Evolutionary conservation across 2,329 filamentous ascomycete species (phyloP), one percentile per base, ranked within the genome.

Genomic region (Alternaria sp.): DNA sequence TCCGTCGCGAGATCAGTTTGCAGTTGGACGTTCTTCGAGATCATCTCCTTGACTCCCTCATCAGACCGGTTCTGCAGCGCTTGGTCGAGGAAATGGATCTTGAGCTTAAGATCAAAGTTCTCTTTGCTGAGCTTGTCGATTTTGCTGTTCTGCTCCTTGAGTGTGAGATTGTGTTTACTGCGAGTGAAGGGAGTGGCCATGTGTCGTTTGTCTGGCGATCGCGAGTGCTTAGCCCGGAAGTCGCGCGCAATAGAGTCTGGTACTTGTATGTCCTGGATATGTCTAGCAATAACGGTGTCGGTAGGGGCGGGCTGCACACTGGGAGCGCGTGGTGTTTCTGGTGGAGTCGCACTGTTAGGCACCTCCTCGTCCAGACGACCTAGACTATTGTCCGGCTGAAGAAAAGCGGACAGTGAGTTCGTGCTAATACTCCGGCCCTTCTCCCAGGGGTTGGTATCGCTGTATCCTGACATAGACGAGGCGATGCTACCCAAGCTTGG

Each of bases 61-160:
- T 98, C 95, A 2, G 94, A 97, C 45, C 96, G 87, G 76, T 95
- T 96, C 80, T 97, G 93, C 19, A 99, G 83, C 2, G 95, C 91
- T 79, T 98, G 93, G 74, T 95, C 96, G 52, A 99, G 86, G 76
- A 97, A 99, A 85, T 97, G 96, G 68, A 98, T 96, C 78, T 97
- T 96, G 81, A 98, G 89, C 81, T 98, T 97, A 59, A 98, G 83
- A 77, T 97, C 95, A 77, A 98, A 99, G 49, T 99, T 99, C 79
- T 99, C 96, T 81, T 99, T 99, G 64, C 93, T 96, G 3, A 98
- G 86, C 62, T 94, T 90, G 80, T 99, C 96, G 68, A 99, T 97
- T 13, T 95, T 98, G 81, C 91, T 97, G 77, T 95, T 97, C 80
- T 99, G 96, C 80, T 99, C 96, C 79, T 97, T 98, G 44, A 99